Conservation (phyloP, 169 alveolate species). For the Ichthyophthirius multifiliis region DNA sequence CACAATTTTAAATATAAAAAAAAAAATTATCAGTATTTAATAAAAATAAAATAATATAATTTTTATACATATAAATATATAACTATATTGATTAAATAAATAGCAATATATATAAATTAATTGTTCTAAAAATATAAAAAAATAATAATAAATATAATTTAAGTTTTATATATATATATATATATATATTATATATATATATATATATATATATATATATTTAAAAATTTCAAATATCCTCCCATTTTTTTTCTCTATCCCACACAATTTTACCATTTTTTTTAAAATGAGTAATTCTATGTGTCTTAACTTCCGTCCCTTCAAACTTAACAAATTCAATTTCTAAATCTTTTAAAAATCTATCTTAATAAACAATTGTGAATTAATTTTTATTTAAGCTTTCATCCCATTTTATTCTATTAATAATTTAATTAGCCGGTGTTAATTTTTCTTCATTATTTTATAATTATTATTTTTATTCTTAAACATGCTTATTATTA, state of each 20-base stretch:
- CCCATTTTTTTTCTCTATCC: slow-evolving; percentile 10
- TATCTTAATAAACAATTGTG: background rate
- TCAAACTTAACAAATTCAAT: background rate
- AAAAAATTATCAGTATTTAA: too few relatives aligned
- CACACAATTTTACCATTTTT: background rate
- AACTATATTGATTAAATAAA: too few relatives aligned
- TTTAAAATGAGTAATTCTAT: background rate
- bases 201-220: too few relatives aligned
- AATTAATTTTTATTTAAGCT: background rate
- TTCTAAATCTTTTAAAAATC: background rate
- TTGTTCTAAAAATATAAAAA: too few relatives aligned
- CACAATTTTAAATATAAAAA: too few relatives aligned
- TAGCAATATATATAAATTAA: too few relatives aligned
- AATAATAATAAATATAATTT: too few relatives aligned
- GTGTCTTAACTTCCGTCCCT: background rate
- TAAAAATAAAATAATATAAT: too few relatives aligned
- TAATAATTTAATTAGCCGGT: background rate
- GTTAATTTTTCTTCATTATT: background rate
- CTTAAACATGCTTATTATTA: background rate
- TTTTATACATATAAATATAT: too few relatives aligned
- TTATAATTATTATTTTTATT: background rate
- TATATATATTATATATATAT: too few relatives aligned
- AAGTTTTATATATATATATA: too few relatives aligned
- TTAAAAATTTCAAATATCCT: too few relatives aligned
- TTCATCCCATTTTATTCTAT: background rate